Base-by-base conservation (phyloP, 75 land plant genomes). In the Sequoiadendron giganteum region DNA sequence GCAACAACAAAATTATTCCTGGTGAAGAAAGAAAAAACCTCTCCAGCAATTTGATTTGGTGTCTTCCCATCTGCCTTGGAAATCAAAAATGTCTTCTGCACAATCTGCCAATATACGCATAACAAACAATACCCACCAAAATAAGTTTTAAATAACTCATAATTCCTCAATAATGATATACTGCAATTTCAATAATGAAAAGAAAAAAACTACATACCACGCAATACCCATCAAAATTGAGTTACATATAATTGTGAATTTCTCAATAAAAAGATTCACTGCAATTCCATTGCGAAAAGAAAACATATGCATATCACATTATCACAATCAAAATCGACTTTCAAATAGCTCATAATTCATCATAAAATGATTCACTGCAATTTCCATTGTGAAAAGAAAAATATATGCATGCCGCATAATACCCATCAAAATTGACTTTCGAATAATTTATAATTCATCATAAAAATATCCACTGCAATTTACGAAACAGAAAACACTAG, bases 11-110 rank as follows among this genome's bases (percentile, higher is more conserved):
- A 98, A 88, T 98, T 98, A 85, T 94, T 98, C 34, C 99, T 90
- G 54, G 97, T 95, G 87, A 95, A 95, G 92, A 97, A 98, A 3
- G 99, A 97, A 14, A 95, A 84, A 15, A 98, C 94, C 85, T 98
- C 99, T 30, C 96, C 99, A 6, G 99, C 99, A 28, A 95, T 83
- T 87, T 93, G 97, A 55, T 92, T 98, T 30, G 99, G 95, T 43
- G 90, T 86, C 73, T 84, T 92, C 48, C 91, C 89, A 78, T 89
- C 91, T 86, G 82, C 93, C 34, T 30, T 88, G 55, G 88, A 90
- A 36, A 91, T 88, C 56, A 91, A 87, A 65, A 94, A 98, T 83
- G 99, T 95, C 91, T 98, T 98, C 93, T 95, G 89, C 91, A 98
- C 99, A 79, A 98, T 92, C 99, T 97, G 93, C 3, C 85, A 45